Percentiles rank a stretch among this genome's conserved stretches.
Conservation (phyloP, 805 yeast species). For the Pichia phayaonensis region DNA sequence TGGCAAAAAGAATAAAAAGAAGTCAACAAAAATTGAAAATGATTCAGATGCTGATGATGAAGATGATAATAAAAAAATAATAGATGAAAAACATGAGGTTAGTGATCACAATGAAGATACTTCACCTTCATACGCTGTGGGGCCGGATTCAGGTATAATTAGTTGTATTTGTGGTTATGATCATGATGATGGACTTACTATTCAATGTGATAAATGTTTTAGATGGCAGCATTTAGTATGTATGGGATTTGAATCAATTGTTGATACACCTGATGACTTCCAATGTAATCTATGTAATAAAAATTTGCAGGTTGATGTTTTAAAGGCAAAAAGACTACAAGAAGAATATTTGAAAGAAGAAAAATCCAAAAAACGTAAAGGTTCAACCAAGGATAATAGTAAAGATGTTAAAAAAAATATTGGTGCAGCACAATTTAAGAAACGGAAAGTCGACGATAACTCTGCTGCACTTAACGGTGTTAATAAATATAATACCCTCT, state of each 20-base stretch:
- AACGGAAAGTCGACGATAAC: conserved; percentile 29
- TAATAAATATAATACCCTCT: conserved; percentile 46
- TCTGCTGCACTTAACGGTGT: conserved; percentile 35
- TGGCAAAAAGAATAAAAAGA: neutral
- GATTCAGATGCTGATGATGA: neutral
- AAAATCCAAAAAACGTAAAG: conserved; percentile 27
- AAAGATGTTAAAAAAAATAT: conserved; percentile 1
- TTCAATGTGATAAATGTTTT: conserved; percentile 88
- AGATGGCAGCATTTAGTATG: conserved; percentile 97
- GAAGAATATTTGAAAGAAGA: conserved; percentile 23
- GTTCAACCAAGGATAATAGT: conserved; percentile 8
- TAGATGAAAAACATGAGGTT: neutral
- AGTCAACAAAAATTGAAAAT: neutral
- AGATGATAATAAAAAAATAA: neutral
- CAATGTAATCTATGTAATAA: conserved; percentile 70
- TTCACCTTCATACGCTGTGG: conserved; percentile 48
- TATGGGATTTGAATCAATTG: conserved; percentile 64
- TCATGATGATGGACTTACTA: conserved; percentile 89
- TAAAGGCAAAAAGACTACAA: conserved; percentile 27
- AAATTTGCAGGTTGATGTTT: conserved; percentile 34
- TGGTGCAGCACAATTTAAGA: conserved; percentile 15
- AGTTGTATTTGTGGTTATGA: conserved; percentile 84
- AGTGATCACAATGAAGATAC: neutral
- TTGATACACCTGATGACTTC: conserved; percentile 76
- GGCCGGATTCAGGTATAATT: conserved; percentile 76